Evolutionary conservation across 2,329 filamentous ascomycete genomes (phyloP).

Genomic region (Colletotrichum eremochloae): DNA sequence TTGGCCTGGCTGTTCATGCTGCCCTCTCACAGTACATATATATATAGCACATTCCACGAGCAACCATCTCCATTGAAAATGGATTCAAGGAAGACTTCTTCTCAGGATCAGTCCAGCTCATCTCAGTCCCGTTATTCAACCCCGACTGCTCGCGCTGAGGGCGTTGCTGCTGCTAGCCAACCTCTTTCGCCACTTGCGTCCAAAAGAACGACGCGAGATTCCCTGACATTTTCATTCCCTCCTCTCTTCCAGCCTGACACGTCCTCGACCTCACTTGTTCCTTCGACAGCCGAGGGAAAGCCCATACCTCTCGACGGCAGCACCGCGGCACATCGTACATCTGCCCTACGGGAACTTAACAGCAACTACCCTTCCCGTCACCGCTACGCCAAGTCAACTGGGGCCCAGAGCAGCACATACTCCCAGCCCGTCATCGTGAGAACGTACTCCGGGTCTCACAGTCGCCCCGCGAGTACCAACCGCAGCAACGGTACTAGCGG

Average conservation of each 20-base stretch:
- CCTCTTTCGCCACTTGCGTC: conserved; percentile 38
- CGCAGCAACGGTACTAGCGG: conserved; percentile 41
- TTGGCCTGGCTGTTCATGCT: conserved; percentile 18
- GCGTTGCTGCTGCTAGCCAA: conserved; percentile 20
- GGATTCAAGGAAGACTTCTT: conserved; percentile 24
- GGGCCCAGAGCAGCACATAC: conserved; percentile 69
- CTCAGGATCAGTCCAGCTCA: conserved; percentile 33
- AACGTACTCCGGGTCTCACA: conserved; percentile 68
- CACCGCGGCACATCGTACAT: conserved; percentile 69
- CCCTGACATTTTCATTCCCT: conserved; percentile 63
- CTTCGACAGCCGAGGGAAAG: conserved; percentile 68
- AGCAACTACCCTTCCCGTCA: conserved; percentile 69
- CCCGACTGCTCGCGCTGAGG: conserved; percentile 18
- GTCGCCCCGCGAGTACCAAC: conserved; percentile 50
- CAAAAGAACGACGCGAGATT: conserved; percentile 45
- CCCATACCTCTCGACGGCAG: conserved; percentile 69
- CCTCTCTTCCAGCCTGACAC: conserved; percentile 62
- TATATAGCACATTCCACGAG: conserved; percentile 34
- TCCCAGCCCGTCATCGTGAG: conserved; percentile 76
- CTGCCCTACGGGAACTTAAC: conserved; percentile 71
- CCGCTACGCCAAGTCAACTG: conserved; percentile 68
- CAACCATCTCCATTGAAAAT: conserved; percentile 29
- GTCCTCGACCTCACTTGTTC: conserved; percentile 66
- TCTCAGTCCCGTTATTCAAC: conserved; percentile 22
- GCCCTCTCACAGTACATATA: conserved; percentile 32